Base-by-base conservation (phyloP, 306 rosid genomes). In the Dicorynia guianensis region DNA sequence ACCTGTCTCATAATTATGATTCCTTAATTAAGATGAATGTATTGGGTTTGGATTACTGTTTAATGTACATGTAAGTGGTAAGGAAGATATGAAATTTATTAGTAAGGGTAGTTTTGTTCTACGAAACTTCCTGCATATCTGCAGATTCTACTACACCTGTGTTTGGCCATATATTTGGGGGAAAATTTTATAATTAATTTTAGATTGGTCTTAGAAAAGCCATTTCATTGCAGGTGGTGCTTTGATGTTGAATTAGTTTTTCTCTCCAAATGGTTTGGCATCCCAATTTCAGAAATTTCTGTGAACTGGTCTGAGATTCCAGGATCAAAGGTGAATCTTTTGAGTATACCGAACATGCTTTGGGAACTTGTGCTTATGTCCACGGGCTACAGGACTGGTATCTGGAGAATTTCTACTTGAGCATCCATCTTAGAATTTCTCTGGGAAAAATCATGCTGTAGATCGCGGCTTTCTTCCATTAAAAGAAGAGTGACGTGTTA, bases 241-340 rank as follows among this genome's bases (percentile, higher is more conserved):
- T 95, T 95, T 65, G 98, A 95, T 46, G 98, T 95, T 43, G 97
- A 95, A 67, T 60, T 92, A 76, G 98, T 95, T 55, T 90, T 69
- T 76, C 85, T 95, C 6, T 83, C 96, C 79, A 90, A 90, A 67
- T 50, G 89, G 85, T 90, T 95, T 86, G 8, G 65, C 64, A 90
- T 95, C 69, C 93, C 89, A 11, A 81, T 95, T 78, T 69, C 85
- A n/a, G 98, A 95, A 83, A 86, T 89, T 74, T 92, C 98, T 56
- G 98, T 95, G 83, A 92, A 80, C 81, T 95, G 98, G 98, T 87
- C 92, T 6, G 98, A 95, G 83, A 95, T 95, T 82, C 97, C 98
- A n/a, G 98, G 98, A 76, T 95, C 98, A 5, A 95, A 95, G 92
- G 96, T 95, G 87, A 90, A 89, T 50, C 92, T 82, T 10, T 77